Evolutionary conservation across 2,329 filamentous ascomycete genomes (phyloP).

Genomic region (Colletotrichum lupini): DNA sequence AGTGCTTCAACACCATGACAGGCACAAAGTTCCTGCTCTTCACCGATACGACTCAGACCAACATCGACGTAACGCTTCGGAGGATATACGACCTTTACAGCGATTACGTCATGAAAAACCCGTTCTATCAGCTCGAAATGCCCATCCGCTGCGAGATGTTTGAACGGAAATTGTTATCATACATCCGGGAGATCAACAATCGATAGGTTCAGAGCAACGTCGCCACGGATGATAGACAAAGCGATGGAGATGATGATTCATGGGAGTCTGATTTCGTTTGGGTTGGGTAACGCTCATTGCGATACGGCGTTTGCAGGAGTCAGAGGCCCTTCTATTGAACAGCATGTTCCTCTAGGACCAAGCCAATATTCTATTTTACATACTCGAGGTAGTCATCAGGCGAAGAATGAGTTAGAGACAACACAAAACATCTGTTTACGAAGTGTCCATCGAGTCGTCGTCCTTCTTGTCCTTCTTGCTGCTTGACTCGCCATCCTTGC

Average conservation of each 20-base stretch:
- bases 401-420: slow-evolving; percentile 6
- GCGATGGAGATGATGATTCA: neutral
- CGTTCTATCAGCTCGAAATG: slow-evolving; percentile 98
- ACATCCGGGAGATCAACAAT: slow-evolving; percentile 79
- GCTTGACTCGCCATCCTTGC: slow-evolving; percentile 62
- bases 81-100: slow-evolving; percentile 94
- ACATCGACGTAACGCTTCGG: slow-evolving; percentile 84
- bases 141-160: slow-evolving; percentile 95
- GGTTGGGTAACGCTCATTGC: slow-evolving; percentile 2
- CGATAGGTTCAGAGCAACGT: slow-evolving; percentile 48
- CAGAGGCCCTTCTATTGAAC: slow-evolving; percentile 30
- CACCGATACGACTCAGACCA: slow-evolving; percentile 88
- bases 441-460: slow-evolving; percentile 91
- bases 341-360: slow-evolving; percentile 25
- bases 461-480: slow-evolving; percentile 57
- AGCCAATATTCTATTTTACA: slow-evolving; percentile 37
- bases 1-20: slow-evolving; percentile 95
- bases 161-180: slow-evolving; percentile 85
- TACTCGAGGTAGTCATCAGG: slow-evolving; percentile 22
- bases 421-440: slow-evolving; percentile 57
- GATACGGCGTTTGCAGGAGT: slow-evolving; percentile 33
- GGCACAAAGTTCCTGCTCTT: slow-evolving; percentile 97
- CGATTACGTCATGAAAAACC: slow-evolving; percentile 99
- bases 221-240: neutral
- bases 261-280: neutral